Conservation (phyloP, 164 flowering plant species). For the Malania oleifera region DNA sequence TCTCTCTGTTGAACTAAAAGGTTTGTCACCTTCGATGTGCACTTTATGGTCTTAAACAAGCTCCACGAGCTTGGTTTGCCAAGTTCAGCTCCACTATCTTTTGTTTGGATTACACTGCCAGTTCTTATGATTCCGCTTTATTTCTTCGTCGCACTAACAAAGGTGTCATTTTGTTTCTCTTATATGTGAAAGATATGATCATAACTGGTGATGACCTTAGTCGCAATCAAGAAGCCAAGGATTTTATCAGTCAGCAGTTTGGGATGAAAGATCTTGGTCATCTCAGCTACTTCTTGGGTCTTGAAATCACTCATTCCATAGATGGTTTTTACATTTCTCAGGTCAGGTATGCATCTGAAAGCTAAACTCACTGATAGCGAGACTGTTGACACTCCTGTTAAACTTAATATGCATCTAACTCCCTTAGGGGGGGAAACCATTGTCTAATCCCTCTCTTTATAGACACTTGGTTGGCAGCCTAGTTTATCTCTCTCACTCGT, state of each 20-base stretch:
- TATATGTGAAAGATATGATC: slow-evolving; percentile 5
- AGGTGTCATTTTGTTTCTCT: background rate
- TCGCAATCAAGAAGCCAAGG: background rate
- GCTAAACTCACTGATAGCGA: background rate
- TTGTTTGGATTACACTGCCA: too few relatives aligned
- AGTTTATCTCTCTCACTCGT: too few relatives aligned
- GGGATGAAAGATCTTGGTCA: too few relatives aligned
- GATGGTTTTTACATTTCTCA: background rate
- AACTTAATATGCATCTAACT: background rate
- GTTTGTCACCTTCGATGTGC: too few relatives aligned
- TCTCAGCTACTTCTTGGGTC: too few relatives aligned
- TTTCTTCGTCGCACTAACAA: background rate
- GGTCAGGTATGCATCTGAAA: background rate
- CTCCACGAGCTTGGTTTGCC: too few relatives aligned
- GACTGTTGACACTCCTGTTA: background rate
- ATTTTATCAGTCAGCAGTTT: background rate
- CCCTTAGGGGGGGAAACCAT: background rate
- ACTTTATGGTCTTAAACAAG: too few relatives aligned
- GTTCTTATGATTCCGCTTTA: background rate
- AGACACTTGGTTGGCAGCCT: background rate
- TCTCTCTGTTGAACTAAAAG: too few relatives aligned
- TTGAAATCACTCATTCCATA: too few relatives aligned
- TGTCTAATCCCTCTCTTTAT: too few relatives aligned
- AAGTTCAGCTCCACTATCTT: too few relatives aligned
- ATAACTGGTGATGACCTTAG: background rate